These are phyloP conservation scores for Ophiocytium majus DNA, from an alignment of 352 stramenopile genomes.

Conservation along the genomic window DNA sequence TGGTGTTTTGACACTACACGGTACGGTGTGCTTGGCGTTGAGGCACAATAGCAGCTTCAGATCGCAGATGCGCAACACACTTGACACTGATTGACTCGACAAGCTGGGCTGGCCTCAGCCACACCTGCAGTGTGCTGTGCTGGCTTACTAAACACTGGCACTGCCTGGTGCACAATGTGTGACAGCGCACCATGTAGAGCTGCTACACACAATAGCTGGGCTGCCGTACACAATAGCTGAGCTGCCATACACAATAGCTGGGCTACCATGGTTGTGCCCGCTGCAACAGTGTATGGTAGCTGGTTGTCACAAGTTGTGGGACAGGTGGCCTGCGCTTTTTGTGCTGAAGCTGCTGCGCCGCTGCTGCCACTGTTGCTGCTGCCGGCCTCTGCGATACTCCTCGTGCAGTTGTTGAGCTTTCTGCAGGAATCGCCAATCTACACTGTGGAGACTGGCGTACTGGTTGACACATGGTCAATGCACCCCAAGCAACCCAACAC, in stretches of 20 bases:
- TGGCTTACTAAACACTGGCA: not conserved
- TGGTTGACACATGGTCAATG: not conserved
- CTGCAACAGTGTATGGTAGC: not conserved
- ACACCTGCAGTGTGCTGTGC: no score
- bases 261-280: no score
- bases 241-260: not conserved
- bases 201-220: not conserved
- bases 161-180: not conserved
- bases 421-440: slow-evolving; percentile 7
- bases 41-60: no score
- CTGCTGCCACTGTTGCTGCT: no score
- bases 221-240: not conserved
- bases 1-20: no score
- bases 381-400: not conserved
- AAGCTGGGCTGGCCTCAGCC: no score
- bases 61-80: not conserved
- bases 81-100: not conserved
- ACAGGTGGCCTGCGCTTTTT: not conserved
- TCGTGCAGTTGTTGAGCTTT: not conserved
- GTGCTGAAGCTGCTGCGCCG: not conserved
- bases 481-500: not conserved
- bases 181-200: not conserved
- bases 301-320: not conserved
- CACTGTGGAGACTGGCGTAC: not conserved
- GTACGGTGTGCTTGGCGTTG: no score